Conservation (phyloP, 768 basidiomycete genomes). For the Serendipita vermifera region DNA sequence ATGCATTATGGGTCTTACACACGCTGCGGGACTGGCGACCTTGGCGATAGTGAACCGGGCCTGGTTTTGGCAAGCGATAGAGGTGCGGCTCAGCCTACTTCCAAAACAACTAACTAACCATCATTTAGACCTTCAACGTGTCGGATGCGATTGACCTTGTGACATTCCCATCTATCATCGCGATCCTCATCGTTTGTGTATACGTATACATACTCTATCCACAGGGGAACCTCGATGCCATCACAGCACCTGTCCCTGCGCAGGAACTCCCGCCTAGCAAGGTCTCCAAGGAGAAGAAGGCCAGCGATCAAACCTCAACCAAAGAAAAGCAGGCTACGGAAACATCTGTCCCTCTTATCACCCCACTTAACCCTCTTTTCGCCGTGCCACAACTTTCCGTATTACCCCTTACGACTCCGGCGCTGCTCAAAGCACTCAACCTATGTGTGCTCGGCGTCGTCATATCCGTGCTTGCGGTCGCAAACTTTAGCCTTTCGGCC, state of each 20-base stretch:
- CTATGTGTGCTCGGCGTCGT: conserved; percentile 76
- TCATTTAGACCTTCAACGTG: conserved; percentile 19
- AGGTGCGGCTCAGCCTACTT: conserved; percentile 15
- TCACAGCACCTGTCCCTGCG: conserved; percentile 9
- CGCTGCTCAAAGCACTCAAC: conserved; percentile 56
- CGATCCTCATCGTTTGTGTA: background rate
- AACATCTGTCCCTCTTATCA: conserved; percentile 14
- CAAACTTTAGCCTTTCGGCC: conserved; percentile 86
- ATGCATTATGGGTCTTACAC: conserved; percentile 42
- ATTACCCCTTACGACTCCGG: conserved; percentile 25
- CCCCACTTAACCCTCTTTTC: background rate
- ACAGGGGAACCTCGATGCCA: background rate
- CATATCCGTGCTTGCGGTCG: conserved; percentile 71
- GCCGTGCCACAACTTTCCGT: background rate
- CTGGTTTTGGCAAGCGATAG: conserved; percentile 24
- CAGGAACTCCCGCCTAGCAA: conserved; percentile 3
- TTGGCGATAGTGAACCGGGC: conserved; percentile 37
- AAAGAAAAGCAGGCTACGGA: no score
- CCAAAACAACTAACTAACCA: conserved; percentile 30
- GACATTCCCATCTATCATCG: background rate
- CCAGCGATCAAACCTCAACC: no score
- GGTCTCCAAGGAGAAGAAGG: background rate
- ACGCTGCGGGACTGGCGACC: conserved; percentile 38
- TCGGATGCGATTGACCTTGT: conserved; percentile 19
- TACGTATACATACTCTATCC: no score